Conservation (phyloP, 805 yeast genomes). For the Yarrowia yakushimensis region DNA sequence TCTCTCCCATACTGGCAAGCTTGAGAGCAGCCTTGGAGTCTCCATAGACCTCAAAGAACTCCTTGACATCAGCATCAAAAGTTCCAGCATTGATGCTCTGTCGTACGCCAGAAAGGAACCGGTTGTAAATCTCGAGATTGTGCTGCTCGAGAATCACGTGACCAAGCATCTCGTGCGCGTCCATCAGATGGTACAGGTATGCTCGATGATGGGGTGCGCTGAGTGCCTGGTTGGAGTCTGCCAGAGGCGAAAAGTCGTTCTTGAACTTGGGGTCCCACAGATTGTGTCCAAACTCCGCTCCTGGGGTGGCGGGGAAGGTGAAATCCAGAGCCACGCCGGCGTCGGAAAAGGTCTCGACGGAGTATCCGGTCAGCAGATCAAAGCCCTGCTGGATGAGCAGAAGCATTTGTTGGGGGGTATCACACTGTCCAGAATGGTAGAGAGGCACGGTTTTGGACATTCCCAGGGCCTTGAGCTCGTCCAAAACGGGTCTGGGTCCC, state of each 20-base stretch:
- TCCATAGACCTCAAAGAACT: slow-evolving; percentile 32
- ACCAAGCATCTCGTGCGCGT: slow-evolving; percentile 45
- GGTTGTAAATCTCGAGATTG: slow-evolving; percentile 35
- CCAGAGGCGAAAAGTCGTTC: slow-evolving; percentile 36
- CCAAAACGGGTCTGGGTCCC: background rate
- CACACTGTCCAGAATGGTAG: slow-evolving; percentile 29
- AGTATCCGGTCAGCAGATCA: slow-evolving; percentile 39
- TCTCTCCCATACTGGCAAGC: background rate
- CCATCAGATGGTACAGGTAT: slow-evolving; percentile 43
- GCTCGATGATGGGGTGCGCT: slow-evolving; percentile 38
- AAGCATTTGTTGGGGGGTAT: slow-evolving; percentile 39
- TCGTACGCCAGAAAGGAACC: slow-evolving; percentile 38
- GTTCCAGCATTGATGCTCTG: slow-evolving; percentile 34
- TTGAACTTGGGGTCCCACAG: slow-evolving; percentile 37
- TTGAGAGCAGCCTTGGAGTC: slow-evolving; percentile 4
- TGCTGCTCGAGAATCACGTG: slow-evolving; percentile 43
- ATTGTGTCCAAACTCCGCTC: slow-evolving; percentile 31
- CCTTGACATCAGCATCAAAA: slow-evolving; percentile 32
- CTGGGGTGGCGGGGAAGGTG: slow-evolving; percentile 29
- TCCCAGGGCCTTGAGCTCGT: slow-evolving; percentile 10
- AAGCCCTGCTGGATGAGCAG: slow-evolving; percentile 36
- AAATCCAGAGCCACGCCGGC: slow-evolving; percentile 41
- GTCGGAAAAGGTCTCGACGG: slow-evolving; percentile 37
- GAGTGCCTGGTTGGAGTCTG: slow-evolving; percentile 29
- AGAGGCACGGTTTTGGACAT: background rate